Base-by-base conservation (phyloP, 2,329 filamentous ascomycete species). In the Talaromyces sp. region DNA sequence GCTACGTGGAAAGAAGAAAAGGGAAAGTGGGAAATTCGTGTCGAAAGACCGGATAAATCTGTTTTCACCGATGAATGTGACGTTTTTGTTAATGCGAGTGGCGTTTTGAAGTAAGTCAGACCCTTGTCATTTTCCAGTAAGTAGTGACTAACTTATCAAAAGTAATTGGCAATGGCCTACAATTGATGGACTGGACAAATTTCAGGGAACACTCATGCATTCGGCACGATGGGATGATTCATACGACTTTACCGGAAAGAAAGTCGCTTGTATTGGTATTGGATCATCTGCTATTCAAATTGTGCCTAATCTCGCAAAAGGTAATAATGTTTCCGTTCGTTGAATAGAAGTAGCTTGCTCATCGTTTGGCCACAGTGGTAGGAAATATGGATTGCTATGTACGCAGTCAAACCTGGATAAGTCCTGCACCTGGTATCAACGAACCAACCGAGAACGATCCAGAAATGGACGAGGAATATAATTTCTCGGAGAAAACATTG, bases 131-230 rank as follows among this genome's bases (percentile, higher is more conserved):
- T n/a, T 56, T 11, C 25, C 25, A n/a, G 8, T 1, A 10, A 11
- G 6, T 2, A 2, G 5, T 19, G 11, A 13, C 50, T 33, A 35
- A 54, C 17, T 13, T 54, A 17, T n/a, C 15, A 19, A 54, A 10
- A 58, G 52, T 35, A 58, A 63, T 10, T 58, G 52, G 61, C 54
- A 58, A 25, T 49, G 52, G 52, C 76, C 77, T 1, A 58, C 65
- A 1, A 77, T 78, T 27, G 65, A 68, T 15, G 77, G 77, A 4
- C 64, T 78, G 11, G 49, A 75, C 13, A 68, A 69, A 10, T 80
- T 77, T 67, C 64, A 73, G 60, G 78, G 78, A 17, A 70, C 70
- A 33, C 67, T 78, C 39, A 67, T 72, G 43, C 75, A 76, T 62
- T 70, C 70, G 10, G 72, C 72, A 4, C 67, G 68, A 2, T 79